These are phyloP conservation scores for Cyclocybe cylindracea DNA, from an alignment of 768 basidiomycete species.

Conservation along the genomic window DNA sequence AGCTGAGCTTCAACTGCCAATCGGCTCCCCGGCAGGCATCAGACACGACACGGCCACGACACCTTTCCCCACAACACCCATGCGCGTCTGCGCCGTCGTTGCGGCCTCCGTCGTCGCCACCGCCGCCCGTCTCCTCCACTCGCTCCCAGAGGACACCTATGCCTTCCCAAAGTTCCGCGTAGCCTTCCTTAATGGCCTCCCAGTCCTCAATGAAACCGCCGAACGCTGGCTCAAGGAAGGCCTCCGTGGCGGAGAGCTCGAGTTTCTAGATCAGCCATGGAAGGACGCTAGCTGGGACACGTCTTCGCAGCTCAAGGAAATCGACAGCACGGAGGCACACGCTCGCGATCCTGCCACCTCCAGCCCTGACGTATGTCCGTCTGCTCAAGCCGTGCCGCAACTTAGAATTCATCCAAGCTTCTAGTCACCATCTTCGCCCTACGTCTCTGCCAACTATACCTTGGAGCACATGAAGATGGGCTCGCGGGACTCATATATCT, in stretches of 20 bases:
- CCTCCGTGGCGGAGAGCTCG: conserved; percentile 69
- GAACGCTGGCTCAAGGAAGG: conserved; percentile 74
- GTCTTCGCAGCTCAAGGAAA: conserved; percentile 51
- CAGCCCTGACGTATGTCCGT: conserved; percentile 37
- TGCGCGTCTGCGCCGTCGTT: conserved; percentile 21
- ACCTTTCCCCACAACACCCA: conserved; percentile 12
- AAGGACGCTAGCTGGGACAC: conserved; percentile 39
- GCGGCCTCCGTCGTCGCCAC: conserved; percentile 26
- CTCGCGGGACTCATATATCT: conserved; percentile 68
- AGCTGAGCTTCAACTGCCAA: conserved; percentile 15
- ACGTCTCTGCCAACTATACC: conserved; percentile 38
- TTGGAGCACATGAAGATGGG: conserved; percentile 80
- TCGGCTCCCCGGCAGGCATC: conserved; percentile 24
- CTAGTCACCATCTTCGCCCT: conserved; percentile 2
- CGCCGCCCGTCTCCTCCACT: conserved; percentile 55
- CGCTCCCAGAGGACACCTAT: conserved; percentile 77
- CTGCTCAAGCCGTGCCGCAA: not conserved
- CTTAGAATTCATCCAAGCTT: not conserved
- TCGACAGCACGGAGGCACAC: conserved; percentile 51
- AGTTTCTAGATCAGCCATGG: conserved; percentile 75
- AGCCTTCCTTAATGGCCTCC: conserved; percentile 77
- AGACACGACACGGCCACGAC: conserved; percentile 20
- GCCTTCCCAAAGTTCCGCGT: conserved; percentile 85
- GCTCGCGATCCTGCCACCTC: conserved; percentile 27
- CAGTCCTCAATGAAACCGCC: conserved; percentile 71